These are phyloP conservation scores for Suillus variegatus DNA, from an alignment of 768 basidiomycete species.

Conservation along the genomic window DNA sequence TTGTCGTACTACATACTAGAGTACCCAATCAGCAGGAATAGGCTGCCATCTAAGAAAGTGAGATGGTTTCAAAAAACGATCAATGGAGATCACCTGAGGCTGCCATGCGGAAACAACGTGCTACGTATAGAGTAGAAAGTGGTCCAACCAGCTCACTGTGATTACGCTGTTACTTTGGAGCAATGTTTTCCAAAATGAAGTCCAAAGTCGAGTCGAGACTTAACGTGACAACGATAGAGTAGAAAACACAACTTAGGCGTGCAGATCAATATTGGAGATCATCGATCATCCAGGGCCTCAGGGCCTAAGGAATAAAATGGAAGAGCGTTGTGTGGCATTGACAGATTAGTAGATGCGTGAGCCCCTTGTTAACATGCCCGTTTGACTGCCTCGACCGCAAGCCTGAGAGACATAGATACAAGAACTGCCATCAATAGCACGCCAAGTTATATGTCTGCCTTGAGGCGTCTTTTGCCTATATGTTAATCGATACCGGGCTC, in stretches of 20 bases:
- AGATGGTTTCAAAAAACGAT: background rate
- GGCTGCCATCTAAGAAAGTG: background rate
- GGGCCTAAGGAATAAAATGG: no score
- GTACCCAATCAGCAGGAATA: background rate
- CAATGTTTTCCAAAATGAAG: background rate
- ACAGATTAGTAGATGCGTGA: background rate
- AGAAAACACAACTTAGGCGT: background rate
- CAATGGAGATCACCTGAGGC: background rate
- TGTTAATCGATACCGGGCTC: background rate
- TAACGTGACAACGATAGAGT: background rate
- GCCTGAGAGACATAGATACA: background rate
- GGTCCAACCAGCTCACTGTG: background rate
- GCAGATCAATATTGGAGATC: background rate
- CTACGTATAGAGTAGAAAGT: background rate
- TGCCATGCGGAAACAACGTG: conserved; percentile 5
- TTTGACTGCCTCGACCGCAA: background rate
- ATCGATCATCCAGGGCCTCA: background rate
- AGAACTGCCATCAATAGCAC: background rate
- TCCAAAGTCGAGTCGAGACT: background rate
- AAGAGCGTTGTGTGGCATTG: background rate
- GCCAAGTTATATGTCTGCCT: background rate
- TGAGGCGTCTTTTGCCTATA: background rate
- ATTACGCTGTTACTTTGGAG: background rate
- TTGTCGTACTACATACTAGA: background rate
- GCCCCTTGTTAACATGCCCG: background rate